Evolutionary conservation across 768 basidiomycete species (phyloP).

Genomic region (Auriscalpium orientale): DNA sequence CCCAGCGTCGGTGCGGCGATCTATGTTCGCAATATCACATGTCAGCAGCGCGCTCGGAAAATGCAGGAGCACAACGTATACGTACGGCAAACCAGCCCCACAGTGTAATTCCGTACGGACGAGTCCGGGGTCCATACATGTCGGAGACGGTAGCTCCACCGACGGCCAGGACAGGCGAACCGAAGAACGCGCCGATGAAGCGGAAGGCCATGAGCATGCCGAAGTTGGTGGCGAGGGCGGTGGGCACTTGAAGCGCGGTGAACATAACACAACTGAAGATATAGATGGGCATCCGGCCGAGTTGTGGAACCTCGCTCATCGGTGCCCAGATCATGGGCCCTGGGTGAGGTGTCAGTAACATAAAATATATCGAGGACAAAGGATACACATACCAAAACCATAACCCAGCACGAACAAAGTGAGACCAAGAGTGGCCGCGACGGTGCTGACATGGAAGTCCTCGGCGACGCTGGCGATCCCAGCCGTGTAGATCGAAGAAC

Average conservation of each 20-base stretch:
- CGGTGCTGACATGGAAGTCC: constrained; percentile 19
- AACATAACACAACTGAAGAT: constrained; percentile 23
- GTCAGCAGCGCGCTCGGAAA: not conserved
- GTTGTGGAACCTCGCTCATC: constrained; percentile 23
- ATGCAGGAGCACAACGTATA: not conserved
- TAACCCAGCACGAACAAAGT: constrained; percentile 20
- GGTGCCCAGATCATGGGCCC: constrained; percentile 22
- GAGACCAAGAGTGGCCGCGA: constrained; percentile 21
- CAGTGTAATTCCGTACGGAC: constrained; percentile 17
- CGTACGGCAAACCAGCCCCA: constrained; percentile 20
- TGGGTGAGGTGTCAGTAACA: constrained; percentile 2
- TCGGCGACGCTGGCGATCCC: constrained; percentile 20
- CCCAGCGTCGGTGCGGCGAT: constrained; percentile 19
- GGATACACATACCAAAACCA: constrained; percentile 10
- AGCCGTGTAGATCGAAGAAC: constrained; percentile 24
- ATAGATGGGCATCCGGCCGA: constrained; percentile 25
- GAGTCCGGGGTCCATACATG: constrained; percentile 12
- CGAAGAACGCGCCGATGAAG: constrained; percentile 25
- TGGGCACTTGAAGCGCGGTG: constrained; percentile 25
- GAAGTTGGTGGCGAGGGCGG: constrained; percentile 22
- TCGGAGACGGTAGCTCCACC: constrained; percentile 19
- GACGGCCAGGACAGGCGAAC: constrained; percentile 24
- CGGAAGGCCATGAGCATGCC: constrained; percentile 23
- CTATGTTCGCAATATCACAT: not conserved
- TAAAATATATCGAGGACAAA: not conserved